Conservation (phyloP, 306 rosid species). For the Canavalia ensiformis region DNA sequence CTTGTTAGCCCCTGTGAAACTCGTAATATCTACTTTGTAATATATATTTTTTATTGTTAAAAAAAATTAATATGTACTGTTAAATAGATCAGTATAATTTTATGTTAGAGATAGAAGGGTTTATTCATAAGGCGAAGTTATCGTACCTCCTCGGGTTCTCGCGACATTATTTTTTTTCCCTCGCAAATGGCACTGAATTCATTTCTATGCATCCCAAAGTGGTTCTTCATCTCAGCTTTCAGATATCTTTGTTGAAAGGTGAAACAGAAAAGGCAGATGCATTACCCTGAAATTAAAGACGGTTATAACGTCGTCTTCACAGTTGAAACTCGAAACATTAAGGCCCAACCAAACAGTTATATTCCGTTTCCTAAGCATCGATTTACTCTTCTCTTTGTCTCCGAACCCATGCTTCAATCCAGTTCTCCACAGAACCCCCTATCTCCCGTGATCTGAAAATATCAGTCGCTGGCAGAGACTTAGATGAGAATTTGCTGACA, state of each 20-base stretch:
- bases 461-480: neutral
- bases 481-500: constrained; percentile 45
- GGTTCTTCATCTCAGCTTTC: neutral
- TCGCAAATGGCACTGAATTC: neutral
- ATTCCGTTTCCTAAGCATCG: neutral
- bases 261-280: constrained; percentile 28
- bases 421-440: neutral
- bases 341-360: constrained; percentile 3
- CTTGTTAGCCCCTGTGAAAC: too few species aligned
- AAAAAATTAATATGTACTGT: too few species aligned
- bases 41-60: too few species aligned
- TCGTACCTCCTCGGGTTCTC: neutral
- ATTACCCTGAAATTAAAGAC: constrained; percentile 28
- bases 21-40: too few species aligned
- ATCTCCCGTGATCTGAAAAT: constrained; percentile 47
- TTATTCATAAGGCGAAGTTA: neutral
- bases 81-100: too few species aligned
- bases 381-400: neutral
- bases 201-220: neutral
- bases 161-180: constrained; percentile 7
- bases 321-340: constrained; percentile 33
- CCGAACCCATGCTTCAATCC: neutral
- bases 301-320: constrained; percentile 52
- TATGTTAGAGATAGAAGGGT: too few species aligned
- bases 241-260: neutral